These are phyloP conservation scores for Chrysosporium queenslandicum DNA, from an alignment of 2,329 filamentous ascomycete genomes.

Conservation along the genomic window DNA sequence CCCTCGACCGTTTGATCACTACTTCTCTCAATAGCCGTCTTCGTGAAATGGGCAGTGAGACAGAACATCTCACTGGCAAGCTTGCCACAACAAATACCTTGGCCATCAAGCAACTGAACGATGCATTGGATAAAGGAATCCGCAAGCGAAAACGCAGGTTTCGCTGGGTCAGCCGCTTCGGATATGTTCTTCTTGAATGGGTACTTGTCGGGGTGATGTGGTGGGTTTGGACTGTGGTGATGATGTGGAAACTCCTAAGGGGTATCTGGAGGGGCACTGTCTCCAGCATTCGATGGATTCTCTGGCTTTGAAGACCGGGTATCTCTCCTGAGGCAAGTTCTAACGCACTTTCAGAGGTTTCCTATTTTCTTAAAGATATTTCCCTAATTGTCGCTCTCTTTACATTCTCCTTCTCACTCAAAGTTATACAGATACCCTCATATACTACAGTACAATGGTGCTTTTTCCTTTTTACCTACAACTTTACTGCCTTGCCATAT, in stretches of 20 bases:
- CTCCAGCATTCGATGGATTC: conserved; percentile 61
- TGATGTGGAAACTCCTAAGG: conserved; percentile 57
- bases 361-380: background rate
- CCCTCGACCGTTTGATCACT: conserved; percentile 39
- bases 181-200: conserved; percentile 83
- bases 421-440: background rate
- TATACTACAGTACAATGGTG: background rate
- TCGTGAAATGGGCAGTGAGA: conserved; percentile 61
- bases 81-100: conserved; percentile 67
- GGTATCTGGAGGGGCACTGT: conserved; percentile 53
- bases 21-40: conserved; percentile 49
- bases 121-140: conserved; percentile 59
- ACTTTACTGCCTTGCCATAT: background rate
- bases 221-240: conserved; percentile 86
- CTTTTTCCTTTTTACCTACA: background rate
- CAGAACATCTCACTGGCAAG: conserved; percentile 66
- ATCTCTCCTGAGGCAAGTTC: background rate
- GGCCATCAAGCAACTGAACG: conserved; percentile 68
- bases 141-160: conserved; percentile 64
- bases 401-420: background rate
- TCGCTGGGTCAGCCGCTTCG: conserved; percentile 62
- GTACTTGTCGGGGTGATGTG: conserved; percentile 79
- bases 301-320: conserved; percentile 55
- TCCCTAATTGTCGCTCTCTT: background rate
- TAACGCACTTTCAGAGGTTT: background rate